Base-by-base conservation (phyloP, 2,329 filamentous ascomycete genomes). In the Claviceps pusilla region DNA sequence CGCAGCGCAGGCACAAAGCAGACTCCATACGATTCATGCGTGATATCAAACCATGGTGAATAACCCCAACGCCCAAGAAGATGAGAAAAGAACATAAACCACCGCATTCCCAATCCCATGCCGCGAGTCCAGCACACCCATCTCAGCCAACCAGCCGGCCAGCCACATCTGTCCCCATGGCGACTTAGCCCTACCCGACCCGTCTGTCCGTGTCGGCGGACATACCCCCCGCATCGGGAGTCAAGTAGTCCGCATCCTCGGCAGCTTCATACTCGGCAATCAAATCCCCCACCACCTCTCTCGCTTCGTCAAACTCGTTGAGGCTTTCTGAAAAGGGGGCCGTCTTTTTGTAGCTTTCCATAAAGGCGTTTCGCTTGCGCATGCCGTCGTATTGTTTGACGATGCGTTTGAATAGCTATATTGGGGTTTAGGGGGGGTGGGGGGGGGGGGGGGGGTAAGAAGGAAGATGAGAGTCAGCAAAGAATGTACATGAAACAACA, bases 191-290 rank as follows among this genome's bases (percentile, higher is more conserved):
- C 50, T 51, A 51, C n/a, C 31, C 69, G 61, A 76, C 66, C 58
- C 77, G 69, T 61, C 72, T 76, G 59, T 80, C 77, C 28, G 71
- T 72, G 60, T 80, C 78, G 3, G 72, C 76, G 47, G 76, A 77
- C 7, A 72, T 73, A 2, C 72, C 74, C 19, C 75, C 77, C 29
- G 75, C 73, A 55, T 84, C 84, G 9, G 87, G 86, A 64, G 86
- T 91, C 52, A 98, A 73, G 68, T 98, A 98, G 64, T 95, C 85
- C 39, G 87, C 83, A 65, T 86, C 80, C 69, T 98, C 93, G 4
- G 93, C 93, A 35, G 91, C 90, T 71, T 97, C 91, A 67, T 98
- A 98, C 74, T 98, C 93, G 52, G 82, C 80, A 65, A 97, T 91
- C 58, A 97, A 73, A 68, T 95, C 91, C 63, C 84, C 82, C 24